phyloP scores from a whole-genome alignment of 1,284 basidiomycete genomes.

The Cryptococcus sp. region DNA sequence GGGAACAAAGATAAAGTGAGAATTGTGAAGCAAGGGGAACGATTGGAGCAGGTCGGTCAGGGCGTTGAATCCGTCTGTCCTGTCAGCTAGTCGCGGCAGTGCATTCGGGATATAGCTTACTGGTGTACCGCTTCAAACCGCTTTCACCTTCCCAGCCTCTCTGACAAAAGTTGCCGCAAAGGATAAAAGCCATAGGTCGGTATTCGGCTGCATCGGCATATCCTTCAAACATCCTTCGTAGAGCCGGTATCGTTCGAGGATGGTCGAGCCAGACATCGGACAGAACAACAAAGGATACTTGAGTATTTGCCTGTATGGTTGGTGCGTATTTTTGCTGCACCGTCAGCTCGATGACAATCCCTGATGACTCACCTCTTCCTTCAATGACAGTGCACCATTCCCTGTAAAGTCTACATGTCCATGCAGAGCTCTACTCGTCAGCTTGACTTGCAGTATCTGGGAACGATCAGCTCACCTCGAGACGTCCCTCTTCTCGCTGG shows the following conservation, averaged over 20 bases:
- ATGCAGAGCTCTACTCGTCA: constrained; percentile 63
- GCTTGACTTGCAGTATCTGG: neutral
- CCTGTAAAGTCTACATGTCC: constrained; percentile 95
- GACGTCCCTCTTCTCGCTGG: constrained; percentile 77
- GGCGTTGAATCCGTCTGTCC: constrained; percentile 72
- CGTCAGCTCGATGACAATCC: constrained; percentile 6
- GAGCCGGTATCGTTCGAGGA: constrained; percentile 68
- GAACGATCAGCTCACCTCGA: constrained; percentile 56
- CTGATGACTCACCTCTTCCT: constrained; percentile 71
- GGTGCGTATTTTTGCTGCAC: constrained; percentile 41
- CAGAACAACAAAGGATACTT: constrained; percentile 86
- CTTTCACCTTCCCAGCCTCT: constrained; percentile 71
- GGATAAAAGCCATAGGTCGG: constrained; percentile 77
- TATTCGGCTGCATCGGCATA: constrained; percentile 78
- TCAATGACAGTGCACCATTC: constrained; percentile 77
- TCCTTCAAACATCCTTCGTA: constrained; percentile 81
- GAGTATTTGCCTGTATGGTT: constrained; percentile 46
- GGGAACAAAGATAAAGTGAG: constrained; percentile 90
- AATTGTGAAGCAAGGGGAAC: constrained; percentile 72
- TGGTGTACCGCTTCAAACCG: constrained; percentile 77
- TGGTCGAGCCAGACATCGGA: constrained; percentile 80
- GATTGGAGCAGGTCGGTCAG: constrained; percentile 76
- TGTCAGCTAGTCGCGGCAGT: neutral
- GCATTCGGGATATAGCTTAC: constrained; percentile 47
- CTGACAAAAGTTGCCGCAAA: constrained; percentile 94